These are phyloP conservation scores for Leishmania turanica DNA, from an alignment of 208 protist genomes.

Conservation along the genomic window DNA sequence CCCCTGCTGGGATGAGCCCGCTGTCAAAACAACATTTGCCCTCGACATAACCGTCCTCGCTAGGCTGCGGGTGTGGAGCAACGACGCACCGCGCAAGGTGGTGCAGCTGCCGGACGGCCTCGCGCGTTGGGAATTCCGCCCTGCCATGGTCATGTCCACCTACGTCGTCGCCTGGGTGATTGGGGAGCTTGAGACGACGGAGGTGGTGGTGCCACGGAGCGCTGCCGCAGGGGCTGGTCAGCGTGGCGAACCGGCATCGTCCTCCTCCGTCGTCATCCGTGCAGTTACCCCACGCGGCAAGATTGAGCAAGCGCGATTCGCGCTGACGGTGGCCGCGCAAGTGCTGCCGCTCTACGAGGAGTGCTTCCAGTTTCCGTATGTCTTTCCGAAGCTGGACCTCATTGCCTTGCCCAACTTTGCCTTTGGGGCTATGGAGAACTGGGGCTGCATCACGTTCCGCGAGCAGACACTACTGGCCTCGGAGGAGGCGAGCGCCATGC, in stretches of 20 bases:
- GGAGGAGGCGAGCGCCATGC: slow-evolving; percentile 41
- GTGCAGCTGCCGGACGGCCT: slow-evolving; percentile 18
- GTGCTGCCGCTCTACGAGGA: slow-evolving; percentile 81
- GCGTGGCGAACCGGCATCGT: not conserved
- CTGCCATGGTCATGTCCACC: slow-evolving; percentile 92
- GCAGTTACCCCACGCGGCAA: slow-evolving; percentile 63
- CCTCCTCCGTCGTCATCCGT: slow-evolving; percentile 33
- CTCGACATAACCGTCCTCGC: slow-evolving; percentile 82
- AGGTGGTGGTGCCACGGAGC: slow-evolving; percentile 11
- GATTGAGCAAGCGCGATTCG: slow-evolving; percentile 58
- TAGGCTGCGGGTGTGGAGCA: slow-evolving; percentile 83
- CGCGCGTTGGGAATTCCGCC: slow-evolving; percentile 56
- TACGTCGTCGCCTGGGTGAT: slow-evolving; percentile 97
- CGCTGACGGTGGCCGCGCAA: slow-evolving; percentile 70
- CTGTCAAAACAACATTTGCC: slow-evolving; percentile 94
- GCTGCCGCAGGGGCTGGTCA: slow-evolving; percentile 24
- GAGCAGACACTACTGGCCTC: slow-evolving; percentile 83
- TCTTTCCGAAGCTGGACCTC: slow-evolving; percentile 96
- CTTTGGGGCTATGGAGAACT: slow-evolving; percentile 98
- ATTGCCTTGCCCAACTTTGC: slow-evolving; percentile 95
- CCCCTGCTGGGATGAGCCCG: slow-evolving; percentile 97
- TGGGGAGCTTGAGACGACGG: slow-evolving; percentile 80
- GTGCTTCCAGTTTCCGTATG: slow-evolving; percentile 88
- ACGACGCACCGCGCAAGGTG: slow-evolving; percentile 65
- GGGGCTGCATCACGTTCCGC: slow-evolving; percentile 96